Conservation (phyloP, 1,139 yeast species). For the Saccharomyces pastorianus region DNA sequence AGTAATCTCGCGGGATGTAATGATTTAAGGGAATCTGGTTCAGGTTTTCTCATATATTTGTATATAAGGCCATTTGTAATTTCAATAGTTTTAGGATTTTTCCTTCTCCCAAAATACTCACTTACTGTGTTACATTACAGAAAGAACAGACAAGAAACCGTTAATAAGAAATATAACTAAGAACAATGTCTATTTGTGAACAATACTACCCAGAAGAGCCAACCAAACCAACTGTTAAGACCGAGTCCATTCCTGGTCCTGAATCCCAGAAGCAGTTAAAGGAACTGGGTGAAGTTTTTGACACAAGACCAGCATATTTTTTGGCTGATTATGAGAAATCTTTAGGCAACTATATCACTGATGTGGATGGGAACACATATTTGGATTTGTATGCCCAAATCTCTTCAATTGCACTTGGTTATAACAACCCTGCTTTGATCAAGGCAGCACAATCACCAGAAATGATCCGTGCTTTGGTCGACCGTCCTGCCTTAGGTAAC, state of each 20-base stretch:
- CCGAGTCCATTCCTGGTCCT: conserved; percentile 56
- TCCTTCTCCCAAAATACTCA: not conserved
- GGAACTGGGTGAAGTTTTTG: conserved; percentile 49
- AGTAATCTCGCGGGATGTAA: conserved; percentile 1
- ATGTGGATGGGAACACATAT: conserved; percentile 58
- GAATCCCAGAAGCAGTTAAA: conserved; percentile 40
- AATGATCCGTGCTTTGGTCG: conserved; percentile 59
- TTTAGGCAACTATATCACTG: conserved; percentile 61
- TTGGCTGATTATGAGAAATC: conserved; percentile 59
- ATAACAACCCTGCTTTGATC: conserved; percentile 63
- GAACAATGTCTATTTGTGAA: conserved; percentile 40
- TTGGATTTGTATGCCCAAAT: conserved; percentile 67
- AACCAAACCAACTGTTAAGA: conserved; percentile 39
- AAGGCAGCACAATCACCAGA: conserved; percentile 55
- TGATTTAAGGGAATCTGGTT: not conserved
- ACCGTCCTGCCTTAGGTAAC: conserved; percentile 70
- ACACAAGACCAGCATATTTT: conserved; percentile 61
- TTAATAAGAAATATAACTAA: not conserved
- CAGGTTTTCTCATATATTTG: not conserved
- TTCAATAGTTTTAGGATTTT: not conserved
- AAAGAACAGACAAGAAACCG: not conserved
- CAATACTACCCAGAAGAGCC: conserved; percentile 57
- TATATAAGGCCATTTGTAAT: not conserved
- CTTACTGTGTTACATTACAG: not conserved
- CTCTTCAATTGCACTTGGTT: conserved; percentile 67